Percentiles rank a stretch among this genome's conserved stretches.
These are phyloP conservation scores for Aspergillus pseudonomiae DNA, from an alignment of 2,329 filamentous ascomycete species.

Conservation along the genomic window DNA sequence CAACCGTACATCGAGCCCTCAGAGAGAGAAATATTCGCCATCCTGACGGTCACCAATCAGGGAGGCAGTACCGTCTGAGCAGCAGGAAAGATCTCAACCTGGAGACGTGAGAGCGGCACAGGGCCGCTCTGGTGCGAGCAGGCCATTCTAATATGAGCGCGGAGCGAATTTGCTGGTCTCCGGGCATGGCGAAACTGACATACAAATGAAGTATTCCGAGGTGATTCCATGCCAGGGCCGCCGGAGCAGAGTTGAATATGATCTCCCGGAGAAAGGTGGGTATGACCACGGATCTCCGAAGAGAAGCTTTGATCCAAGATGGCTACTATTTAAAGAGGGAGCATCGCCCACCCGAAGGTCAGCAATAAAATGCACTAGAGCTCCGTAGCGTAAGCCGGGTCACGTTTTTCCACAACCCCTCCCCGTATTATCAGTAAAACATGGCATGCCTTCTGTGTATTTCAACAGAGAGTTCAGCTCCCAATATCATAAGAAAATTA, in stretches of 20 bases:
- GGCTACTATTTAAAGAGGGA: background rate
- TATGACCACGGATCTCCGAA: background rate
- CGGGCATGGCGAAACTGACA: background rate
- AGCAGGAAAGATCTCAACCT: background rate
- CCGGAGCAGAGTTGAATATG: background rate
- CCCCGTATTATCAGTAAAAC: background rate
- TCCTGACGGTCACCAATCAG: background rate
- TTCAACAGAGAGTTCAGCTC: background rate
- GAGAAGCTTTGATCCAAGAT: background rate
- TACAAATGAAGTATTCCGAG: background rate
- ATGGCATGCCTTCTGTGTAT: background rate
- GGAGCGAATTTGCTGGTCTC: background rate
- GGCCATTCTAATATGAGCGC: background rate
- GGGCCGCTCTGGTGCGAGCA: background rate
- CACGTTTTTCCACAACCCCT: background rate
- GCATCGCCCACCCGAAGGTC: background rate
- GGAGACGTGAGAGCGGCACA: background rate
- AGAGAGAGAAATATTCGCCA: background rate
- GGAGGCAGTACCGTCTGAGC: background rate
- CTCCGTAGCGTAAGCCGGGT: background rate
- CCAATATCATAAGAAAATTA: background rate
- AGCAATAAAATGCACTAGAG: background rate
- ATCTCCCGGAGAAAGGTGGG: background rate
- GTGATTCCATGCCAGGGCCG: background rate
- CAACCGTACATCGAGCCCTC: background rate